Conservation (phyloP, 2,329 filamentous ascomycete species). For the Apiospora aurea region DNA sequence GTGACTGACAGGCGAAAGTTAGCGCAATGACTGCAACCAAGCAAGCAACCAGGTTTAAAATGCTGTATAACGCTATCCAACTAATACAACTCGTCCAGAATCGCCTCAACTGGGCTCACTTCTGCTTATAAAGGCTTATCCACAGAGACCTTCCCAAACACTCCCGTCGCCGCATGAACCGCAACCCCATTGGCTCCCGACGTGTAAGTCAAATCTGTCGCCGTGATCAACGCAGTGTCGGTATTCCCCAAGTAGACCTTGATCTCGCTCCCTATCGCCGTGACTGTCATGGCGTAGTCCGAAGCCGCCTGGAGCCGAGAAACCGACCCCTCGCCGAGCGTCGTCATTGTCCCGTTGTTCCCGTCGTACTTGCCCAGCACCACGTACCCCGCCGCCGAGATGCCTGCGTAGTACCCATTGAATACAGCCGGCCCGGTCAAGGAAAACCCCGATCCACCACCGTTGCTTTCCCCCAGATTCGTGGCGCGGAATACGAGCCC, state of each 20-base stretch:
- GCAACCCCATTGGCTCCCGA: constrained; percentile 39
- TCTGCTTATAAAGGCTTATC: constrained; percentile 30
- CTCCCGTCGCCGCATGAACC: constrained; percentile 31
- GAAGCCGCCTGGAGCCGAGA: constrained; percentile 23
- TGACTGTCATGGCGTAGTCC: constrained; percentile 37
- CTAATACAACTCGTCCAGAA: neutral
- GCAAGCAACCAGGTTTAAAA: neutral
- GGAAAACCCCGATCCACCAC: constrained; percentile 6
- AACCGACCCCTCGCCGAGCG: constrained; percentile 24
- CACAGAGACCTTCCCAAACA: constrained; percentile 41
- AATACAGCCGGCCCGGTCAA: constrained; percentile 37
- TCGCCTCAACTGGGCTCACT: too few species aligned
- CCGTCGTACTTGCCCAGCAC: neutral
- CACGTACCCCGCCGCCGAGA: constrained; percentile 27
- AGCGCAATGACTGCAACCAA: neutral
- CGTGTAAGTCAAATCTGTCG: constrained; percentile 32
- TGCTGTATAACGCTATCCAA: neutral
- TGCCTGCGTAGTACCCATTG: constrained; percentile 27
- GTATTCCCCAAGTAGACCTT: constrained; percentile 40
- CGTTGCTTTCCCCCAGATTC: neutral
- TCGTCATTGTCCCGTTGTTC: neutral
- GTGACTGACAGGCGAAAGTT: neutral
- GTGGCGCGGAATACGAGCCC: constrained; percentile 47
- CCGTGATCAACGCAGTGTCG: constrained; percentile 32
- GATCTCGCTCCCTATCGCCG: constrained; percentile 36